Evolutionary conservation across 108 stramenopile species (phyloP), one percentile per base, ranked within the genome.

Genomic region (Cyclotella cryptica): DNA sequence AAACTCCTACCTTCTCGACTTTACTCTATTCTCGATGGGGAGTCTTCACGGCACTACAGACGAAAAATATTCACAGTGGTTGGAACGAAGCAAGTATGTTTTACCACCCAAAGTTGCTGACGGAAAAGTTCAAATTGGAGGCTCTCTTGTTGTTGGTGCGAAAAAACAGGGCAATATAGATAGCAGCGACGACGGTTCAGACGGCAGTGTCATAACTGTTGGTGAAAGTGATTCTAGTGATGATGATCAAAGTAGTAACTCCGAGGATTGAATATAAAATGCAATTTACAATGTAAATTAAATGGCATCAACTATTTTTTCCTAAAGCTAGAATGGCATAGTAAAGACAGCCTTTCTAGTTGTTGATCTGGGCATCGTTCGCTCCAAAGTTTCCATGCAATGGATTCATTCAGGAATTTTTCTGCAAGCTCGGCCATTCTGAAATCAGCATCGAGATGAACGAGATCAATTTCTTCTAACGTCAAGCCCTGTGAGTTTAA

Each of bases 51-150:
- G 75, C 13, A 69, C 54, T 21, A 49, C 26, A 26, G 44, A 49
- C 26, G 88, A 89, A 46, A 80, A 83, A 4, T 88, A 88, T 63
- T 72, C 74, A 22, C 54, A 60, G 24, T 96, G 92, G 92, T 62
- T 44, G 79, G 86, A 77, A 18, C 70, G 27, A 65, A 88, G 84
- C 73, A 92, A 90, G 67, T 85, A 83, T 17, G 89, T 95, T 9
- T 52, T 92, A 27, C 95, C 95, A 44, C 91, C 91, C 9, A 87
- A 84, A 65, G 76, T 66, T 28, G 75, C 83, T 13, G 94, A 95
- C 64, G 94, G 94, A 15, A 79, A 87, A 42, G 82, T 93, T 53
- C 90, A 93, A 83, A 74, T 93, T 55, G 94, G 94, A 15, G 94
- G 94, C 15, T 86, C 78, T 9, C 75, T 77, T 5, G 49, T 90